Percentiles rank a stretch among this genome's conserved stretches.
phyloP scores from a whole-genome alignment of 1,139 yeast species.

The Nakaseomyces bracarensis region DNA sequence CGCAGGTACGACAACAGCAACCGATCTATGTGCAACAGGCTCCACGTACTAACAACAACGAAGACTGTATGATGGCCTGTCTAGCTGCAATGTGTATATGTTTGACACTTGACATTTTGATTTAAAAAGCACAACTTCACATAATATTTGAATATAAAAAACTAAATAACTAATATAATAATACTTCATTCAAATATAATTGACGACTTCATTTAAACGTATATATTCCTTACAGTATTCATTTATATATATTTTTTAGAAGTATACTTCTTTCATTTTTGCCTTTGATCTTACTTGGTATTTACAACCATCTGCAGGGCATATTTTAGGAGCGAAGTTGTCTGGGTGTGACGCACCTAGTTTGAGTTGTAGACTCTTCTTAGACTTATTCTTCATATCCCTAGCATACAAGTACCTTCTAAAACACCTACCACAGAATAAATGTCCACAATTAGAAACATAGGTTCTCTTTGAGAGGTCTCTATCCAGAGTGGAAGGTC shows the following conservation, averaged over 20 bases:
- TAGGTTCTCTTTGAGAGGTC: constrained; percentile 63
- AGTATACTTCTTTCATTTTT: constrained; percentile 28
- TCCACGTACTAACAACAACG: constrained; percentile 34
- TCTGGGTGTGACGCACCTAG: constrained; percentile 32
- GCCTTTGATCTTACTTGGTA: constrained; percentile 22
- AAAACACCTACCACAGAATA: constrained; percentile 80
- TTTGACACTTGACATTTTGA: constrained; percentile 58
- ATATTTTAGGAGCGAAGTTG: constrained; percentile 30
- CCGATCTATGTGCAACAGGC: constrained; percentile 59
- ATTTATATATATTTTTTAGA: constrained; percentile 12
- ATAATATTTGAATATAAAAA: not conserved
- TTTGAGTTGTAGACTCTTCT: constrained; percentile 18
- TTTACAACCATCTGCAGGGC: constrained; percentile 28
- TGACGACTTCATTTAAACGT: no score
- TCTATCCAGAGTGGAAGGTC: constrained; percentile 47
- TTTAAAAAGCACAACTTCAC: constrained; percentile 37
- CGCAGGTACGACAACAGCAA: constrained; percentile 35
- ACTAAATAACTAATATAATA: no score
- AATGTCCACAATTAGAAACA: constrained; percentile 70
- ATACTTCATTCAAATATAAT: no score
- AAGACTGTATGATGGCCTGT: constrained; percentile 55
- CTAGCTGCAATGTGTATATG: constrained; percentile 64
- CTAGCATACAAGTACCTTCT: constrained; percentile 28
- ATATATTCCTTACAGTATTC: not conserved
- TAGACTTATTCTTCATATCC: constrained; percentile 13